Evolutionary conservation across 306 rosid genomes (phyloP), one percentile per base, ranked within the genome.

Genomic region (Luffa aegyptiaca): DNA sequence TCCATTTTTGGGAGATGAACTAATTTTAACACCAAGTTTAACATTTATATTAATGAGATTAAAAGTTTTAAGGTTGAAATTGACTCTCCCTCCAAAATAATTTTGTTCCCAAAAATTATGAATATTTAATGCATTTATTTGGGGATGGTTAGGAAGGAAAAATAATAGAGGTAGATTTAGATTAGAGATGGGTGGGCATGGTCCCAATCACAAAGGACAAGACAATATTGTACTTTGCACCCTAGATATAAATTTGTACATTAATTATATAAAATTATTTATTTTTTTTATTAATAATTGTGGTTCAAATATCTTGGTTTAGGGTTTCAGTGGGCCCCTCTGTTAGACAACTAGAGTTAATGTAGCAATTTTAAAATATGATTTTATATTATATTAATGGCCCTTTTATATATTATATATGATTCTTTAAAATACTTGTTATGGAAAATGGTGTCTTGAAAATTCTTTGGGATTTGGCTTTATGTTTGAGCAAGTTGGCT

Each of bases 141-240:
- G 17, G 49, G 79, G 64, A 75, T 52, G 49, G 79, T 75, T 75
- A 51, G 63, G 64, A 36, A 17, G 48, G 33, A 4, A 53, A 75
- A 73, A 75, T 51, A 75, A 75, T 75, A 36, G 48, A 52, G 48
- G 64, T 52, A 51, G 64, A 52, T 52, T 52, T 17, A 49, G 16
- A 33, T 74, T 74, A 52, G 48, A 52, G 64, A 75, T 16, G 33
- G 49, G 5, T 39, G 42, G 35, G 59, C 10, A 33, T 52, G 48
- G 63, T 52, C 79, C 59, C 35, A 75, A 75, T 36, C 79, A 75
- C 64, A 35, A 73, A 52, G 31, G 79, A 53, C 79, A 75, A 36
- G 17, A 75, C 63, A 75, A 75, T 36, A 35, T 36, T 75, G 79
- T 75, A 75, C 64, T 75, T 75, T 75, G 10, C 35, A 17, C 46